Evolutionary conservation across 495 filamentous ascomycete genomes (phyloP).

Genomic region (Friedmanniomyces simplex): DNA sequence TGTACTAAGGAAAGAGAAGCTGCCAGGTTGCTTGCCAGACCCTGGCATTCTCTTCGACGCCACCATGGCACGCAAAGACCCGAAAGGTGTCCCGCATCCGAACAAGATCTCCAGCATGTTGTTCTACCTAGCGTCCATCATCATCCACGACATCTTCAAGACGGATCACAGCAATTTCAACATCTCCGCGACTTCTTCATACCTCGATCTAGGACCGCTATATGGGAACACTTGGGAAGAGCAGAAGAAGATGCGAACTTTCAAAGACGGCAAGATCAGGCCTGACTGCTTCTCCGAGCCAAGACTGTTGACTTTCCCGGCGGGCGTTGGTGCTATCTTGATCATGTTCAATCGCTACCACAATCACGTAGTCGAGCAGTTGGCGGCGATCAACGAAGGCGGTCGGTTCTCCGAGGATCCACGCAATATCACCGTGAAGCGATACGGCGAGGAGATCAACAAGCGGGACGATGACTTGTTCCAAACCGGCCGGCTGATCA

Average conservation of each 20-base stretch:
- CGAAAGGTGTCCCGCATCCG: constrained; percentile 47
- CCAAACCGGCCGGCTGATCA: constrained; percentile 33
- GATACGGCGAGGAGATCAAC: constrained; percentile 18
- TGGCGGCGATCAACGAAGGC: constrained; percentile 50
- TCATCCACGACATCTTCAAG: constrained; percentile 70
- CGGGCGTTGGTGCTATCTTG: constrained; percentile 59
- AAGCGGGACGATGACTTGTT: constrained; percentile 34
- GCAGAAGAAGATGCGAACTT: constrained; percentile 64
- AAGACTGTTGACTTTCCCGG: constrained; percentile 69
- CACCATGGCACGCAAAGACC: constrained; percentile 51
- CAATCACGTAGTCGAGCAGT: constrained; percentile 39
- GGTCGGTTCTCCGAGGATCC: constrained; percentile 39
- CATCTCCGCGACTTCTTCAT: constrained; percentile 67
- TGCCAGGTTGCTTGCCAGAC: constrained; percentile 59
- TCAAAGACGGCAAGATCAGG: constrained; percentile 75
- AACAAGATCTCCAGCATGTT: constrained; percentile 79
- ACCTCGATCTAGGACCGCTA: constrained; percentile 72
- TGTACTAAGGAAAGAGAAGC: constrained; percentile 51
- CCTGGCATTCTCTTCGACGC: constrained; percentile 70
- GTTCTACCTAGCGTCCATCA: constrained; percentile 82
- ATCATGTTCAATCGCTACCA: constrained; percentile 57
- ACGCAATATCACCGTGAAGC: constrained; percentile 5
- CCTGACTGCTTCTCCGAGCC: constrained; percentile 72
- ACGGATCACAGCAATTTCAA: constrained; percentile 46
- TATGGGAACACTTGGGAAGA: constrained; percentile 74